These are phyloP conservation scores for Metschnikowia picachoensis DNA, from an alignment of 805 yeast species.

Conservation along the genomic window DNA sequence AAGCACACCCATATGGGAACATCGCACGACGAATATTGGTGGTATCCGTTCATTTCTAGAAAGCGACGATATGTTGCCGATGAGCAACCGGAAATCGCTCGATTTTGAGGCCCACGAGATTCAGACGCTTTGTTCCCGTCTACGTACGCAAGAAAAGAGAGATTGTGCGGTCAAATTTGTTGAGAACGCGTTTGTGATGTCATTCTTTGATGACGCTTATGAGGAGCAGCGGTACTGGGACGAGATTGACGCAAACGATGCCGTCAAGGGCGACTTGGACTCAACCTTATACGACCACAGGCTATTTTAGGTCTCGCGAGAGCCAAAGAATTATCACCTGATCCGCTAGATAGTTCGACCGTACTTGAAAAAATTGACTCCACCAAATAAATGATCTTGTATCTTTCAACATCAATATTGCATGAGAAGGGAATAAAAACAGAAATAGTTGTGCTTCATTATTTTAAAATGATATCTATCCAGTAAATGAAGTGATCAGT, in stretches of 20 bases:
- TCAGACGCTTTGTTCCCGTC: slow-evolving; percentile 2
- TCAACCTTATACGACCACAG: no score
- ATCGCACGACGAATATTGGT: slow-evolving; percentile 13
- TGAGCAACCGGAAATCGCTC: slow-evolving; percentile 15
- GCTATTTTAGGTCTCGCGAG: no score
- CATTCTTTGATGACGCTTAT: slow-evolving; percentile 7
- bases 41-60: slow-evolving; percentile 10
- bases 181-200: slow-evolving; percentile 17
- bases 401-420: no score
- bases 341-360: no score
- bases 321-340: no score
- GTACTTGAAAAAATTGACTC: no score
- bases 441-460: neutral
- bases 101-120: slow-evolving; percentile 16
- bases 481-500: no score
- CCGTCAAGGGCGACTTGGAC: slow-evolving; percentile 5
- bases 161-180: slow-evolving; percentile 12
- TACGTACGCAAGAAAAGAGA: neutral
- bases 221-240: slow-evolving; percentile 14
- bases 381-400: no score
- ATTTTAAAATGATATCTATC: no score
- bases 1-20: slow-evolving; percentile 5
- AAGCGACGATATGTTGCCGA: slow-evolving; percentile 11
- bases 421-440: neutral
- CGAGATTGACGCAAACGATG: slow-evolving; percentile 11